phyloP scores from a whole-genome alignment of 116 monocot species.

The Trichopus zeylanicus region DNA sequence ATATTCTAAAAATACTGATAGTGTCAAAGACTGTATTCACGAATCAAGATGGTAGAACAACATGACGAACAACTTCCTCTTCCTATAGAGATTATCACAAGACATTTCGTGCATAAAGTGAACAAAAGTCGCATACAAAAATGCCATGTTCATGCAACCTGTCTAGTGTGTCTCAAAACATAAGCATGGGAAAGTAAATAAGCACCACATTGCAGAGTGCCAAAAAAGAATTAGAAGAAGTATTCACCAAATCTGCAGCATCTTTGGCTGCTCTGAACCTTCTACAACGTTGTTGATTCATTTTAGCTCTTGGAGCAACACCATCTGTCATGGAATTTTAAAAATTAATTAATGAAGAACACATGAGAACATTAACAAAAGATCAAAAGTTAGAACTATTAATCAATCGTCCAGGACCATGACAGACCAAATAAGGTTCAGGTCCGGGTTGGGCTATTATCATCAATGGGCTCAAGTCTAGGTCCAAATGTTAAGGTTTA shows the following conservation, averaged over 20 bases:
- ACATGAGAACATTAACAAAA: neutral
- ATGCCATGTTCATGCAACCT: neutral
- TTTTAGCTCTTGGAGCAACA: slow-evolving; percentile 59
- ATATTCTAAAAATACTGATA: neutral
- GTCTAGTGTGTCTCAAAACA: neutral
- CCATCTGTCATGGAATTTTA: slow-evolving; percentile 30
- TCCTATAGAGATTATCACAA: neutral
- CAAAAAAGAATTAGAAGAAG: neutral
- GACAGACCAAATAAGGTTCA: too few relatives aligned
- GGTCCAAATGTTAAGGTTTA: too few relatives aligned
- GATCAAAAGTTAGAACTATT: too few relatives aligned
- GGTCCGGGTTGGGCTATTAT: too few relatives aligned
- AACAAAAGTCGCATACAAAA: too few relatives aligned
- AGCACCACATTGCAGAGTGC: neutral
- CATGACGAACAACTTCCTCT: too few relatives aligned
- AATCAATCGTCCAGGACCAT: too few relatives aligned
- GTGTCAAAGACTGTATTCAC: too few relatives aligned
- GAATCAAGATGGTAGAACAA: too few relatives aligned
- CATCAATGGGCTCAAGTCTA: too few relatives aligned
- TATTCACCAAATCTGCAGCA: slow-evolving; percentile 34
- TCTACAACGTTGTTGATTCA: slow-evolving; percentile 61
- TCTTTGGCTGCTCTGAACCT: slow-evolving; percentile 54
- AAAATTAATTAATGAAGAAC: too few relatives aligned
- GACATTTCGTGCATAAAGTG: neutral
- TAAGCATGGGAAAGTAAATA: neutral